phyloP scores from a whole-genome alignment of 352 stramenopile species.

The Phytopythium ostracodes region DNA sequence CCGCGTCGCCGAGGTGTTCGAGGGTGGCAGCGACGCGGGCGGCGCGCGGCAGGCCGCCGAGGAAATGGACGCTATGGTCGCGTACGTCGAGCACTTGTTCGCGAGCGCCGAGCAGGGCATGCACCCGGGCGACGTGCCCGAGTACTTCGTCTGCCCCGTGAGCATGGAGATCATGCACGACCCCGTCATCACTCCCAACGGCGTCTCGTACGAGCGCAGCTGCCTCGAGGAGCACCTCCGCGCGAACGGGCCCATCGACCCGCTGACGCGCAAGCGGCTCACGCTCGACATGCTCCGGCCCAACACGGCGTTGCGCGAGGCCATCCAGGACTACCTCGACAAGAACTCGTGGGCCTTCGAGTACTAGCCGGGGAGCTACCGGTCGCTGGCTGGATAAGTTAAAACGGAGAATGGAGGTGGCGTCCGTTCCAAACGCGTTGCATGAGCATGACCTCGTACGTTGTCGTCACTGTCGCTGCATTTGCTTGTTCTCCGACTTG shows the following conservation, averaged over 20 bases:
- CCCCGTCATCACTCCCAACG: constrained; percentile 73
- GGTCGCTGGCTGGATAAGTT: background rate
- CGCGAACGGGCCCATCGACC: constrained; percentile 63
- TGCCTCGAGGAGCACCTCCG: constrained; percentile 68
- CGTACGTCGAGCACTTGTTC: constrained; percentile 59
- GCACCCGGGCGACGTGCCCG: constrained; percentile 51
- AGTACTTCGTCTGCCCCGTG: constrained; percentile 80
- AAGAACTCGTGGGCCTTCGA: constrained; percentile 78
- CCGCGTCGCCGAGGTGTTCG: constrained; percentile 22
- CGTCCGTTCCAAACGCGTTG: no score
- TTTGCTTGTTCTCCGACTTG: background rate
- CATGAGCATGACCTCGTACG: background rate
- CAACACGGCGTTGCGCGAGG: constrained; percentile 58
- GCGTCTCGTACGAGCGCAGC: constrained; percentile 70
- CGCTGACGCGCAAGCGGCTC: constrained; percentile 59
- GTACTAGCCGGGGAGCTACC: constrained; percentile 17
- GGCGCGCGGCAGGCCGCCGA: constrained; percentile 11
- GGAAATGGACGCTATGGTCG: constrained; percentile 45
- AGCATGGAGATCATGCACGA: constrained; percentile 85
- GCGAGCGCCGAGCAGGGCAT: constrained; percentile 38
- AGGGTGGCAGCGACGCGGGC: constrained; percentile 1
- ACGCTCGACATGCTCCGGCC: constrained; percentile 69
- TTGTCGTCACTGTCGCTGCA: background rate
- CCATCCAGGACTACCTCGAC: constrained; percentile 73
- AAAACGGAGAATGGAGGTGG: background rate